Conservation (phyloP, 73 alveolate genomes). For the Symbiodinium pilosum region DNA sequence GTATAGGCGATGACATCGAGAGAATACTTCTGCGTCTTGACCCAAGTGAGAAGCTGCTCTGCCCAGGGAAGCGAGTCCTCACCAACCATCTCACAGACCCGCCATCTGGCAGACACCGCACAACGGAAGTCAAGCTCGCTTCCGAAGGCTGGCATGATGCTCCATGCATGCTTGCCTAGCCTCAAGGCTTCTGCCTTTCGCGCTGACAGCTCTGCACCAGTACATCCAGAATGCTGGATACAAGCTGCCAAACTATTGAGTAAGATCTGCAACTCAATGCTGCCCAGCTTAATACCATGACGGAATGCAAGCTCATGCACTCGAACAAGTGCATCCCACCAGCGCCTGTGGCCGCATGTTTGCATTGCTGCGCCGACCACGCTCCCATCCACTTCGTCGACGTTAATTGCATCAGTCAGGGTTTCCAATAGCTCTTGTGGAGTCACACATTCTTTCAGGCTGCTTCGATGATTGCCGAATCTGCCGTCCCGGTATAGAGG, state of each 20-base stretch:
- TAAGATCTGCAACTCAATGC: background rate
- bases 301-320: background rate
- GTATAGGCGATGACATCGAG: background rate
- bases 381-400: background rate
- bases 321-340: background rate
- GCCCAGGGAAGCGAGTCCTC: conserved; percentile 16
- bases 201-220: background rate
- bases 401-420: background rate
- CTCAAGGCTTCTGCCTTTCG: background rate
- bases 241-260: background rate
- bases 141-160: background rate
- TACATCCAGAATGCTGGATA: background rate
- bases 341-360: background rate
- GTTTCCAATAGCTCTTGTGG: too few relatives aligned
- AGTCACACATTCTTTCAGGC: too few relatives aligned
- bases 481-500: too few relatives aligned
- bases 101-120: background rate
- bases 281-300: background rate
- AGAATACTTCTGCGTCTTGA: background rate
- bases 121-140: background rate
- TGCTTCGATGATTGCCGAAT: too few relatives aligned
- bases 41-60: background rate
- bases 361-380: conserved; percentile 33
- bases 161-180: background rate
- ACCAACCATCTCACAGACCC: conserved; percentile 1